A percentile compares a stretch with the other conserved stretches of the same genome.
Evolutionary conservation across 2,329 filamentous ascomycete species (phyloP).

Genomic region (Aspergillus latus): DNA sequence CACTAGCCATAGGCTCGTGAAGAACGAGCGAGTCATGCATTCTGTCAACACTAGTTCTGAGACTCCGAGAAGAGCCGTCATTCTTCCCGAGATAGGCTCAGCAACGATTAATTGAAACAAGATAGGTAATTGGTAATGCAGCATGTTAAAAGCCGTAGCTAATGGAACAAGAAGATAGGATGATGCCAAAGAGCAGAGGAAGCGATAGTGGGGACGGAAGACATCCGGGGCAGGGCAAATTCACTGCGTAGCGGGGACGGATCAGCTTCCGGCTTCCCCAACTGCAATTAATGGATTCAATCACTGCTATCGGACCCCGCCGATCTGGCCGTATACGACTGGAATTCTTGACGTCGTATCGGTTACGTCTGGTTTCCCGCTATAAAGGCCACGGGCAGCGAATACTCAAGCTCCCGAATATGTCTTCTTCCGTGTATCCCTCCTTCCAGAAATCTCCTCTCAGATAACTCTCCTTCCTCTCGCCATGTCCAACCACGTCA

Average conservation of each 20-base stretch:
- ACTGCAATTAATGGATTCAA: neutral
- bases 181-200: neutral
- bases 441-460: neutral
- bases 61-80: neutral
- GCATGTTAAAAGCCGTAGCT: neutral
- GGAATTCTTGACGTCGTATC: neutral
- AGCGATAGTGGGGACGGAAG: slow-evolving; percentile 6
- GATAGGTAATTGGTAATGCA: neutral
- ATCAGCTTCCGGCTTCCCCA: slow-evolving; percentile 19
- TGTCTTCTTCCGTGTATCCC: neutral
- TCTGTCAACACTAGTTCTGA: neutral
- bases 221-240: neutral
- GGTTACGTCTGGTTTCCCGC: neutral
- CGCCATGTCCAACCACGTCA: slow-evolving; percentile 17
- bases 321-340: neutral
- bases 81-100: neutral
- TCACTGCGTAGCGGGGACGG: slow-evolving; percentile 23
- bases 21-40: neutral
- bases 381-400: slow-evolving; percentile 1
- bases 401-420: neutral
- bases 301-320: neutral
- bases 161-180: neutral
- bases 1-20: neutral
- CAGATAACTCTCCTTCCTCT: neutral
- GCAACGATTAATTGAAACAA: neutral